Base-by-base conservation (phyloP, 441 rosid species). In the Breynia disticha region DNA sequence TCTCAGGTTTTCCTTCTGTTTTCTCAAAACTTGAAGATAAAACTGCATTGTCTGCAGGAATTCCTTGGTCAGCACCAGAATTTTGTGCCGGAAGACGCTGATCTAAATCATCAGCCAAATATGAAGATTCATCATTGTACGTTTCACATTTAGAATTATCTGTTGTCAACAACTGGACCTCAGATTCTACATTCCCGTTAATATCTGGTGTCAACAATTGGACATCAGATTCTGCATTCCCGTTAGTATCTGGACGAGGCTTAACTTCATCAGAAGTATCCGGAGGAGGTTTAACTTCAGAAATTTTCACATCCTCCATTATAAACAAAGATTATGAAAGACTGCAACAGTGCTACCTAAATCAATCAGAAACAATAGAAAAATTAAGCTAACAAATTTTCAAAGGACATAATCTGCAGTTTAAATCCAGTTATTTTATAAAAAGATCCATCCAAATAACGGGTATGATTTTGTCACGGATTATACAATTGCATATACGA, bases 281-380 rank as follows among this genome's bases (percentile, higher is more conserved):
- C 19, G 59, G 64, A 66, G 73, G 71, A 60, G 75, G 64, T 48
- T 51, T 50, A 57, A 53, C 73, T 53, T 71, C 77, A 67, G 63
- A 50, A 49, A 66, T 45, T 65, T 73, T 75, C 42, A 50, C 76
- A 60, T 76, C 76, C 66, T 82, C 93, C 93, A 89, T 87, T 59
- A 37, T 16, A 39, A 28, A 22, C 48, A 54, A 56, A 51, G 62
- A 45, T 41, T 43, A 54, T 24, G 24, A 46, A 68, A 45, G 56
- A 56, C 57, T 52, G 45, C 61, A 57, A 47, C 56, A 28, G 64
- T 32, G 63, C 39, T 48, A 41, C 48, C 76, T 65, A 56, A 65
- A 65, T 56, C 48, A 65, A 61, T 50, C 42, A 21, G 60, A 63
- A 53, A 2, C 13, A 46, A 14, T 42, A 32, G 13, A 7, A 32